Evolutionary conservation across 352 stramenopile species (phyloP), one percentile per base, ranked within the genome.

Genomic region (Phytophthora colocasiae): DNA sequence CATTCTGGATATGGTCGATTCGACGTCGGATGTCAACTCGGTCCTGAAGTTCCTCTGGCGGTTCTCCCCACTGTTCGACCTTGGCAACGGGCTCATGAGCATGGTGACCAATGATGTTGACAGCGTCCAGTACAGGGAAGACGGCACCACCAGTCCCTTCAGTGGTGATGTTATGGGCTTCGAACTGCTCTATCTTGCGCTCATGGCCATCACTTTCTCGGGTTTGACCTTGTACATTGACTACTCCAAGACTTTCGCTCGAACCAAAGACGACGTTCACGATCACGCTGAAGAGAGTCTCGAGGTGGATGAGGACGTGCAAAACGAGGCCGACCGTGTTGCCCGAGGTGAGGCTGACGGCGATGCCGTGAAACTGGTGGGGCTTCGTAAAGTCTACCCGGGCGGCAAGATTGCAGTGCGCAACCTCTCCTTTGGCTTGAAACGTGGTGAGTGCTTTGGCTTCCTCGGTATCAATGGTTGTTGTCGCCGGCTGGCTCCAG

Each of bases 391-490:
- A 15, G 71, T 87, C 5, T 87, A 84, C 45, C 69, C 53, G 10
- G 69, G 68, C 14, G 63, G 63, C 43, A 97, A 96, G 63, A 81
- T 95, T 12, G 92, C 88, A 4, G 85, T 97, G 44, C 60, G 73
- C 22, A 72, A 90, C 36, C 54, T 98, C n/a, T 91, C 82, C 1
- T 95, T 97, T 32, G 87, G 82, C 22, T 58, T 98, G 27, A 73
- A 75, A 24, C 71, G 77, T 3, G 93, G 96, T 31, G 91, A 98
- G 53, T 98, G 93, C 56, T 98, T 99, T 69, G 96, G 96, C 2
- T 96, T 98, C 59, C 78, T 99, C 2, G 96, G 96, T 2, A 96
- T 98, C 55, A 98, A 99, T n/a, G n/a, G 19, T 22, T 22, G 19
- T 22, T 22, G 19, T 22, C 19, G 19, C 19, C 19, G 19, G 19